A percentile compares a stretch with the other conserved stretches of the same genome.
These are phyloP conservation scores for Nicotiana paniculata DNA, from an alignment of 257 asterid species.

Conservation along the genomic window DNA sequence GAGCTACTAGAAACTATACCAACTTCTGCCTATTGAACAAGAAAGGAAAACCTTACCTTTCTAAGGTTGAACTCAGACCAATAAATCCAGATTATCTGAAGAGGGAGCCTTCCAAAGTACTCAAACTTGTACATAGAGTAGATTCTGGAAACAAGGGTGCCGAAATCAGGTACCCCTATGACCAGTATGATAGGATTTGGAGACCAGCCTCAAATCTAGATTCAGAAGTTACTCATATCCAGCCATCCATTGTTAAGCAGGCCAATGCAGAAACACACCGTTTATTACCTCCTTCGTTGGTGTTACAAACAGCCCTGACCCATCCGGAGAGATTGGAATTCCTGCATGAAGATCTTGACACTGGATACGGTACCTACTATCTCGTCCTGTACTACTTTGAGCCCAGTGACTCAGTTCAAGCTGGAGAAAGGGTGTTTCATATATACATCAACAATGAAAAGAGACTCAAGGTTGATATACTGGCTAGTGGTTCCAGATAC, in stretches of 20 bases:
- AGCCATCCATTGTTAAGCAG: slow-evolving; percentile 11
- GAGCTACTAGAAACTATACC: slow-evolving; percentile 32
- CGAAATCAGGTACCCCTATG: slow-evolving; percentile 43
- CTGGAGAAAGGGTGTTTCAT: slow-evolving; percentile 48
- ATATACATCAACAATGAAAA: slow-evolving; percentile 35
- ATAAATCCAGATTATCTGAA: slow-evolving; percentile 27
- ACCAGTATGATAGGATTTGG: slow-evolving; percentile 50
- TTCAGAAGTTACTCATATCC: slow-evolving; percentile 20
- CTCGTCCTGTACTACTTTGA: slow-evolving; percentile 52
- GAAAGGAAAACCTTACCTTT: slow-evolving; percentile 36
- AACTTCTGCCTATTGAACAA: slow-evolving; percentile 45
- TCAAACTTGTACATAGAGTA: slow-evolving; percentile 46
- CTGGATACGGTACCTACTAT: slow-evolving; percentile 17
- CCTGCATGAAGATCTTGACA: slow-evolving; percentile 29
- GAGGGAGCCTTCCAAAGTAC: slow-evolving; percentile 22
- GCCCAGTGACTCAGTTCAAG: slow-evolving; percentile 30
- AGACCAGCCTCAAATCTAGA: slow-evolving; percentile 23
- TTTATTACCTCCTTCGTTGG: slow-evolving; percentile 37
- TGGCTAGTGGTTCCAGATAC: slow-evolving; percentile 24
- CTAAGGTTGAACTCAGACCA: slow-evolving; percentile 45
- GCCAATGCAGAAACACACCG: slow-evolving; percentile 9
- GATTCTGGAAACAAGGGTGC: slow-evolving; percentile 31
- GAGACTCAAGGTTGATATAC: slow-evolving; percentile 29
- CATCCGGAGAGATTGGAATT: slow-evolving; percentile 45
- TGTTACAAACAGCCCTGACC: slow-evolving; percentile 41